Conservation (phyloP, 257 asterid species). For the Rauvolfia tetraphylla region DNA sequence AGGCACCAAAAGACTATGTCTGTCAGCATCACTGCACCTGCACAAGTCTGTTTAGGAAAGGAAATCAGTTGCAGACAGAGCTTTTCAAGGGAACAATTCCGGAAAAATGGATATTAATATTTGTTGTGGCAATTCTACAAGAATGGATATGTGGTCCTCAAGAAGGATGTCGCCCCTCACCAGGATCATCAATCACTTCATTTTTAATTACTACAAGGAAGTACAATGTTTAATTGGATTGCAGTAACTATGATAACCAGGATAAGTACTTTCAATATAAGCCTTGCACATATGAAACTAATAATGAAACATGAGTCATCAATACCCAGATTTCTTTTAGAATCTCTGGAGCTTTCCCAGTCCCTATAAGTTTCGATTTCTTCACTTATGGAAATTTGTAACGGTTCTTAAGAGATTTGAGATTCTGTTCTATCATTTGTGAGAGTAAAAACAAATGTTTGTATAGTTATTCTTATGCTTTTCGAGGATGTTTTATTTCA, state of each 20-base stretch:
- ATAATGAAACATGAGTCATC: not conserved
- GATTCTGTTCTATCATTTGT: not conserved
- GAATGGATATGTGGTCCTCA: not conserved
- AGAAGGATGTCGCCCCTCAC: not conserved
- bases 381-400: too few species aligned
- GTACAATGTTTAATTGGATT: not conserved
- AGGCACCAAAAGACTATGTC: conserved; percentile 89
- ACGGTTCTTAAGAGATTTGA: too few species aligned
- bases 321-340: not conserved
- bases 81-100: conserved; percentile 1
- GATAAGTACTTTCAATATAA: not conserved
- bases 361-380: not conserved
- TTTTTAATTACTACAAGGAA: not conserved
- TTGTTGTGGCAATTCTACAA: not conserved
- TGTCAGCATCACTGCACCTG: conserved; percentile 82
- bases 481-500: too few species aligned
- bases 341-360: conserved; percentile 1
- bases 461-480: not conserved
- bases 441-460: not conserved
- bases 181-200: not conserved
- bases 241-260: not conserved
- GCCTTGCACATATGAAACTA: not conserved
- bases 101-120: not conserved
- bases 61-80: not conserved
- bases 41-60: conserved; percentile 45